Evolutionary conservation across 2,329 filamentous ascomycete species (phyloP).

Genomic region (Huntiella omanensis): DNA sequence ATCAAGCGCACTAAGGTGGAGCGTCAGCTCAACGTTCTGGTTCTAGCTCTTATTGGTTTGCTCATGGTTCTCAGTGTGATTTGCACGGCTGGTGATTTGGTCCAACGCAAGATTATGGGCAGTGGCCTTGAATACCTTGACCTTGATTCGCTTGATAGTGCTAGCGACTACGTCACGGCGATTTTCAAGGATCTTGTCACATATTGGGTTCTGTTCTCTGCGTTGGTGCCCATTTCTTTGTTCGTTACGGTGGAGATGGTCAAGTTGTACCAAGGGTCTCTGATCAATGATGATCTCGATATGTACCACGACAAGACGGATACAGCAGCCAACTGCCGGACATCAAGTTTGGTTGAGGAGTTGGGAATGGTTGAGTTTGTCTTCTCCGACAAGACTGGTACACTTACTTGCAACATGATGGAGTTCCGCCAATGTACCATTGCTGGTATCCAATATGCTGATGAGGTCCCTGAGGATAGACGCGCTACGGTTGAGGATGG

Average conservation of each 20-base stretch:
- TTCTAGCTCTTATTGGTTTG: conserved; percentile 73
- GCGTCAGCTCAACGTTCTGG: conserved; percentile 79
- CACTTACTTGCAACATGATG: conserved; percentile 94
- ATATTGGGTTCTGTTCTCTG: conserved; percentile 96
- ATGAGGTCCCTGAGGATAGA: conserved; percentile 79
- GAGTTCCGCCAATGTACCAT: conserved; percentile 94
- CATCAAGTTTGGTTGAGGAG: conserved; percentile 90
- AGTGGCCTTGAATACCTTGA: conserved; percentile 53
- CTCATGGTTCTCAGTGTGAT: conserved; percentile 71
- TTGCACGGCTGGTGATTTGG: conserved; percentile 77
- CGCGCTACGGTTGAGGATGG: conserved; percentile 67
- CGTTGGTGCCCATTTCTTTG: conserved; percentile 87
- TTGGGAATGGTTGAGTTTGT: conserved; percentile 97
- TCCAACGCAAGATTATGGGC: conserved; percentile 48
- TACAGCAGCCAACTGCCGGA: conserved; percentile 87
- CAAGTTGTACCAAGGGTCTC: conserved; percentile 94
- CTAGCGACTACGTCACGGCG: conserved; percentile 41
- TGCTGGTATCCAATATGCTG: conserved; percentile 81
- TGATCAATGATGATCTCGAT: conserved; percentile 93
- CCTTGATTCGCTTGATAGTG: conserved; percentile 40
- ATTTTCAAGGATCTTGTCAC: conserved; percentile 93
- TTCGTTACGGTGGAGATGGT: conserved; percentile 96
- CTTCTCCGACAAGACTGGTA: conserved; percentile 96
- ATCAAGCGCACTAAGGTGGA: conserved; percentile 98
- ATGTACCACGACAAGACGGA: conserved; percentile 96